phyloP scores from a whole-genome alignment of 1,139 yeast species.

The Fermentozyma sake region DNA sequence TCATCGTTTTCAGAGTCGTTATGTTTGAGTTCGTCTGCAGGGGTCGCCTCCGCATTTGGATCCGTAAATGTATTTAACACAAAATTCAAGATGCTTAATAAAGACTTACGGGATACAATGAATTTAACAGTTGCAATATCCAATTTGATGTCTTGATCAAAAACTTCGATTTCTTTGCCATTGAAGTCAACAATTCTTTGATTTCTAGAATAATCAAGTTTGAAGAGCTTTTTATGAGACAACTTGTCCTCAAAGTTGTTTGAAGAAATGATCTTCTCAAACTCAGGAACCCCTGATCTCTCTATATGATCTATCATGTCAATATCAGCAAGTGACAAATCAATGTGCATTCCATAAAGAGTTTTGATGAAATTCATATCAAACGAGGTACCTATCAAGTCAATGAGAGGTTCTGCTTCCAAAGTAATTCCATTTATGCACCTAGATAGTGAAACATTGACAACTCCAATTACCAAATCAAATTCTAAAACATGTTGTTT shows the following conservation, averaged over 20 bases:
- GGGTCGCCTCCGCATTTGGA: conserved; percentile 64
- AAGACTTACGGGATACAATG: conserved; percentile 72
- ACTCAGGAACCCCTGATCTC: conserved; percentile 55
- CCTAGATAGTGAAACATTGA: conserved; percentile 60
- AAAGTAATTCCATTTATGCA: conserved; percentile 61
- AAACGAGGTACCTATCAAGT: conserved; percentile 65
- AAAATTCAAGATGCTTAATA: conserved; percentile 76
- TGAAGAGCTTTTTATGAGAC: conserved; percentile 49
- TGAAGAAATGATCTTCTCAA: conserved; percentile 69
- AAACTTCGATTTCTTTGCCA: conserved; percentile 58
- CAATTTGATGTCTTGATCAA: conserved; percentile 73
- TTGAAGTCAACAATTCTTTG: conserved; percentile 61
- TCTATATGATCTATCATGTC: conserved; percentile 75
- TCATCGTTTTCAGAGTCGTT: conserved; percentile 51
- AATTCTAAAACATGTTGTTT: conserved; percentile 68
- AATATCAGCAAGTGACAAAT: conserved; percentile 60
- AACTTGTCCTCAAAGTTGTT: conserved; percentile 37
- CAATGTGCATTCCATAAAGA: conserved; percentile 59
- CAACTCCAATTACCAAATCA: conserved; percentile 60
- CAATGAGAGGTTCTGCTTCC: conserved; percentile 65
- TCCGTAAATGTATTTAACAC: conserved; percentile 83
- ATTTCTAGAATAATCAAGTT: conserved; percentile 53
- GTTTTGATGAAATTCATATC: conserved; percentile 59
- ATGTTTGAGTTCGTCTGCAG: conserved; percentile 66
- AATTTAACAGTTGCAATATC: conserved; percentile 77